Evolutionary conservation across 345 rosid species (phyloP).

Genomic region (Cardiospermum halicacabum): DNA sequence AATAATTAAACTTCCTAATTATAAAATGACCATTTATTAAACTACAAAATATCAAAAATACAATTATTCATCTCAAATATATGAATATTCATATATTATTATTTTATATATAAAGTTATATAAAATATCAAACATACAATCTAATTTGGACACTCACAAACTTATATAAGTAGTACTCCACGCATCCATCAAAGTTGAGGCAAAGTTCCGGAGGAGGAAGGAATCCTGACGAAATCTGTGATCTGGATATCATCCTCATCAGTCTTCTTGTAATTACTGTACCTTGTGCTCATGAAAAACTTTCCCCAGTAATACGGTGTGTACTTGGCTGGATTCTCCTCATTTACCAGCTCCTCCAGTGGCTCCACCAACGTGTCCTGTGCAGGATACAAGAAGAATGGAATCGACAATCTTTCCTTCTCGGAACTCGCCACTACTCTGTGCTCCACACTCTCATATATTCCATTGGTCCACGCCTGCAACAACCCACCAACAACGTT

Average conservation of each 20-base stretch:
- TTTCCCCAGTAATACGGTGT: slow-evolving; percentile 59
- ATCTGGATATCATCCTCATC: slow-evolving; percentile 55
- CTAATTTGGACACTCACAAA: no score
- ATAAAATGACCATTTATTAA: no score
- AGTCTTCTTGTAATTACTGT: slow-evolving; percentile 60
- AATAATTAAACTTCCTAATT: no score
- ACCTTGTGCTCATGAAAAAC: slow-evolving; percentile 44
- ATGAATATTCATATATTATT: no score
- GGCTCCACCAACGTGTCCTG: slow-evolving; percentile 44
- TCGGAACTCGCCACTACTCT: slow-evolving; percentile 38
- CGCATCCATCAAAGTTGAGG: no score
- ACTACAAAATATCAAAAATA: no score
- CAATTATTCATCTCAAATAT: no score
- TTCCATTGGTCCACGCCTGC: slow-evolving; percentile 52
- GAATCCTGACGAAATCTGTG: slow-evolving; percentile 47
- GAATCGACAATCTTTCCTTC: slow-evolving; percentile 43
- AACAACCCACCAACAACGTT: no score
- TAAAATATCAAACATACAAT: no score
- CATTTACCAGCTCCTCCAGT: slow-evolving; percentile 42
- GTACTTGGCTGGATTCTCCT: slow-evolving; percentile 45
- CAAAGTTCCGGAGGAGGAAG: no score
- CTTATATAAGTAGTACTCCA: no score
- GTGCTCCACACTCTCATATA: slow-evolving; percentile 46
- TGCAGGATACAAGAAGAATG: slow-evolving; percentile 38
- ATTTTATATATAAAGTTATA: no score